phyloP scores from a whole-genome alignment of 2,329 filamentous ascomycete genomes.

The Spiromastix sp. region DNA sequence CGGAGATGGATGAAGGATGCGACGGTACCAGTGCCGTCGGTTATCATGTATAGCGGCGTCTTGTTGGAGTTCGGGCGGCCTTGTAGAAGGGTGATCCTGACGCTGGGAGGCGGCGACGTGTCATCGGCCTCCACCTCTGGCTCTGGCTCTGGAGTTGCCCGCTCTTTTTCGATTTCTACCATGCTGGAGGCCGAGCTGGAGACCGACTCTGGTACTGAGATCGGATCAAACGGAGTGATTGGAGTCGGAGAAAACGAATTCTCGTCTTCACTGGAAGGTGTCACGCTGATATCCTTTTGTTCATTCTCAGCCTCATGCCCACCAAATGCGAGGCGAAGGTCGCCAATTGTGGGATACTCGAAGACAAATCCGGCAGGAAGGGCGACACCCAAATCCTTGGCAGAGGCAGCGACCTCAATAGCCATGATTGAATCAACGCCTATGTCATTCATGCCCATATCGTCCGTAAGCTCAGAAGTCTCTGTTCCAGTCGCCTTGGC shows the following conservation, averaged over 20 bases:
- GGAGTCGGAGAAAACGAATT: not conserved
- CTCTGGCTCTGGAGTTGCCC: not conserved
- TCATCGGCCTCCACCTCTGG: slow-evolving; percentile 4
- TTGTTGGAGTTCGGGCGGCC: slow-evolving; percentile 11
- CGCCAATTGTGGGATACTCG: slow-evolving; percentile 8
- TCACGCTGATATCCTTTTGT: not conserved
- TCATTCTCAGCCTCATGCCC: not conserved
- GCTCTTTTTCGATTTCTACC: slow-evolving; percentile 4
- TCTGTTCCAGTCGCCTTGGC: slow-evolving; percentile 15
- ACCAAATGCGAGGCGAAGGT: slow-evolving; percentile 11
- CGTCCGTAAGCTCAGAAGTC: slow-evolving; percentile 12
- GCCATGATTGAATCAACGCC: slow-evolving; percentile 21
- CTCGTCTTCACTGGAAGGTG: slow-evolving; percentile 4
- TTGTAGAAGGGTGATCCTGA: slow-evolving; percentile 18
- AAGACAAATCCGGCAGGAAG: slow-evolving; percentile 5
- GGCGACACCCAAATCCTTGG: slow-evolving; percentile 10
- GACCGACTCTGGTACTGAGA: not conserved
- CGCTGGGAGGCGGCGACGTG: slow-evolving; percentile 9
- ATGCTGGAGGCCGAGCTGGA: slow-evolving; percentile 3
- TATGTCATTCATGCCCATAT: slow-evolving; percentile 13
- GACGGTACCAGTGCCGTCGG: slow-evolving; percentile 19
- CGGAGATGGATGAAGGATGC: slow-evolving; percentile 19
- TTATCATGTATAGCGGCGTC: slow-evolving; percentile 19
- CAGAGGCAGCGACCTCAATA: slow-evolving; percentile 14
- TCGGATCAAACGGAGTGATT: slow-evolving; percentile 1